phyloP scores from a whole-genome alignment of 108 stramenopile species.

The Fistulifera pelliculosa region DNA sequence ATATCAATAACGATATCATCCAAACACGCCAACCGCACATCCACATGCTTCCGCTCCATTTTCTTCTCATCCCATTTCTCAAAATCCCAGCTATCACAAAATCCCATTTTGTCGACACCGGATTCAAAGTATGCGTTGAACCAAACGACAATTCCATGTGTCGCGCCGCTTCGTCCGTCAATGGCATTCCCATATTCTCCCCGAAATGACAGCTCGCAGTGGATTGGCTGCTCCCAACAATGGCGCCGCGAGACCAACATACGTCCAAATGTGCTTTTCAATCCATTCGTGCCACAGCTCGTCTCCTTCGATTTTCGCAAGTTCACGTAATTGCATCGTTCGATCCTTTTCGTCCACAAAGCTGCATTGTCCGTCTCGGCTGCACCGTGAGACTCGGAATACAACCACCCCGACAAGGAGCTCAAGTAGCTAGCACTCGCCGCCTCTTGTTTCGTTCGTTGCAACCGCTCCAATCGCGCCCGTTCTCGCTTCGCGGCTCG shows the following conservation, averaged over 20 bases:
- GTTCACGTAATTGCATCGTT: conserved; percentile 48
- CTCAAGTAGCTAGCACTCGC: not conserved
- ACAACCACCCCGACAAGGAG: conserved; percentile 2
- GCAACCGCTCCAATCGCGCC: not conserved
- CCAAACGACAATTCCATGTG: conserved; percentile 77
- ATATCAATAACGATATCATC: conserved; percentile 68
- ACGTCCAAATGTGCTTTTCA: conserved; percentile 68
- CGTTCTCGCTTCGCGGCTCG: conserved; percentile 10
- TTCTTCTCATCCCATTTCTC: conserved; percentile 24
- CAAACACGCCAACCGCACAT: conserved; percentile 46
- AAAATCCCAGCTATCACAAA: conserved; percentile 35
- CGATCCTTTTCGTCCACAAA: conserved; percentile 3
- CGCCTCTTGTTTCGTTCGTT: conserved; percentile 1
- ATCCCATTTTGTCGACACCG: conserved; percentile 60
- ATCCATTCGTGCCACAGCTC: conserved; percentile 72
- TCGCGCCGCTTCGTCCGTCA: conserved; percentile 63
- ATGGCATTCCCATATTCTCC: conserved; percentile 88
- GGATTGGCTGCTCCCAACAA: conserved; percentile 77
- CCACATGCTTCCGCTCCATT: conserved; percentile 17
- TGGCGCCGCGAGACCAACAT: conserved; percentile 73
- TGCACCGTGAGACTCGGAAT: not conserved
- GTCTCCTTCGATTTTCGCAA: conserved; percentile 69
- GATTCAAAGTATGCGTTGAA: conserved; percentile 66
- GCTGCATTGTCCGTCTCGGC: conserved; percentile 12
- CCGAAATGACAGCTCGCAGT: conserved; percentile 73